Evolutionary conservation across 2,329 filamentous ascomycete genomes (phyloP), one percentile per base, ranked within the genome.

Genomic region (Pseudogymnoascus sp.): DNA sequence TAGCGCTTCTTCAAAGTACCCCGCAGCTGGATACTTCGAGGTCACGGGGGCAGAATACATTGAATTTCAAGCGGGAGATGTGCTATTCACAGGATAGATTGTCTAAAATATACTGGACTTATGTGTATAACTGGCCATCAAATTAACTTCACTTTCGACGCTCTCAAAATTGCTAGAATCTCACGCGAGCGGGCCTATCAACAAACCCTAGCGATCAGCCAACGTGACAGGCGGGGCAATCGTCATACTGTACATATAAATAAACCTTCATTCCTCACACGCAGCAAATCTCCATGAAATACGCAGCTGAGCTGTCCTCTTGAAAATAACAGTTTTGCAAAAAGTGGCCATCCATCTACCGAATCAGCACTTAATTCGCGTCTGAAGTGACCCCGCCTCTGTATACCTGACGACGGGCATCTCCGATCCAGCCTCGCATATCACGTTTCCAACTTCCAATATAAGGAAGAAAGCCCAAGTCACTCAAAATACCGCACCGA

Each of bases 321-420:
- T 56, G 7, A 18, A 56, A 11, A 56, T 34, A 56, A 11, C 6
- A 34, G 50, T 34, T 56, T 56, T 36, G n/a, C 23, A 56, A 56
- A 56, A 34, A 56, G 50, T 56, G 28, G 50, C 50, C 16, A 56
- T 56, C 28, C 28, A 1, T 56, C 50, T 56, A 34, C 50, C 50
- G 50, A 56, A 18, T 34, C 25, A 56, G 28, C 50, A 36, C 16
- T 36, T 53, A 31, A 53, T 53, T 31, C 25, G 46, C 16, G 23
- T 53, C 46, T 53, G 46, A 16, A 12, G 50, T 56, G 50, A 56
- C 50, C 50, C 50, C 50, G 28, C 28, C 50, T 56, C 50, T 56
- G 28, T 56, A 56, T 56, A 53, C 46, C 11, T 53, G 31, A 53
- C 25, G 10, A 31, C 46, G 7, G 23, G 7, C 50, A 7, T 56